phyloP scores from a whole-genome alignment of 2,329 filamentous ascomycete genomes.

The Beauveria sp. region DNA sequence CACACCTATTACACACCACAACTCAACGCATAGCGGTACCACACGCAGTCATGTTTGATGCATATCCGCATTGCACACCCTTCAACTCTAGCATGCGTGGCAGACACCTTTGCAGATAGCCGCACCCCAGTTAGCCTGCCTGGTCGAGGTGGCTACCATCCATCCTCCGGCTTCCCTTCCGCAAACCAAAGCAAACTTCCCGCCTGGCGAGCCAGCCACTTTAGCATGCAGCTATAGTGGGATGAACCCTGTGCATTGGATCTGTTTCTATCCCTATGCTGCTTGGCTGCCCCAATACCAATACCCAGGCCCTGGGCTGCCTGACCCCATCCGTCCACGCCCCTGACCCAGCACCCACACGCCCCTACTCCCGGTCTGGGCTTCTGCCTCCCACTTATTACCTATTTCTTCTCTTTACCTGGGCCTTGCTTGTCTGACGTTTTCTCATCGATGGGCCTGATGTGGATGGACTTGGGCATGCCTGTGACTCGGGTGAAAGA shows the following conservation, averaged over 20 bases:
- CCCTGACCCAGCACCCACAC: neutral
- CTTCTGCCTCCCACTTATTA: slow-evolving; percentile 5
- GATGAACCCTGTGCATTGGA: neutral
- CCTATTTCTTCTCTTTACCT: neutral
- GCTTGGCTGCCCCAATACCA: neutral
- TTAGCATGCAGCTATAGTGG: neutral
- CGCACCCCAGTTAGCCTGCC: neutral
- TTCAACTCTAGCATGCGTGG: neutral
- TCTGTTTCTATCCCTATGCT: slow-evolving; percentile 2
- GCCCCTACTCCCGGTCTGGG: neutral
- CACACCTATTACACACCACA: neutral
- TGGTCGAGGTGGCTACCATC: neutral
- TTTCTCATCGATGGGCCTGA: slow-evolving; percentile 8
- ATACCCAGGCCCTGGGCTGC: neutral
- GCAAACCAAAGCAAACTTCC: slow-evolving; percentile 4
- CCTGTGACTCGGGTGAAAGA: slow-evolving; percentile 10
- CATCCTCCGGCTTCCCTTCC: slow-evolving; percentile 7
- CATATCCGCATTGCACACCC: slow-evolving; percentile 8
- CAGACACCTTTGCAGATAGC: neutral
- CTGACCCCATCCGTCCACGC: neutral
- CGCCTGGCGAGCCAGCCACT: slow-evolving; percentile 3
- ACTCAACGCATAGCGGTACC: neutral
- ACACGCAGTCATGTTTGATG: neutral
- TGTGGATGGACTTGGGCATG: slow-evolving; percentile 4
- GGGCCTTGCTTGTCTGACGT: slow-evolving; percentile 6